A percentile compares a stretch with the other conserved stretches of the same genome.
Conservation (phyloP, 164 flowering plant species). For the Tetrastigma voinierianum region DNA sequence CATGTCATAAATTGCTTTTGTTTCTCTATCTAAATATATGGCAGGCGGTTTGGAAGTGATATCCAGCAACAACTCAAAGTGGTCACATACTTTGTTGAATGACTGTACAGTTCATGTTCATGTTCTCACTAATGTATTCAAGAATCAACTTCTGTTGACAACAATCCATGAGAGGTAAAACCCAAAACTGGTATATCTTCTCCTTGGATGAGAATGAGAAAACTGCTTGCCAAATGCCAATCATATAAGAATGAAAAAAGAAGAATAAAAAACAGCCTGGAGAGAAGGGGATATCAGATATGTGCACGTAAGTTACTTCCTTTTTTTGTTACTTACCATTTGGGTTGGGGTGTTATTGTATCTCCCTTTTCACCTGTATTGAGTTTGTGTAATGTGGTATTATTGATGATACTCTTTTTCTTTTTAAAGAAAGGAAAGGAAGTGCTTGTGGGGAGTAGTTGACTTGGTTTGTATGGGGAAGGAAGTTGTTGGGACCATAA, state of each 20-base stretch:
- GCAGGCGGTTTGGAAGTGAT: not conserved
- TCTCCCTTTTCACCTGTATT: not conserved
- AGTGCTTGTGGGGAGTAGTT: not conserved
- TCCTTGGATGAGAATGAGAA: not conserved
- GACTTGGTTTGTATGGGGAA: not conserved
- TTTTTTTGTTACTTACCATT: not conserved
- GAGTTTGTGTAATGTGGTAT: not conserved
- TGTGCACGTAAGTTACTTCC: not conserved
- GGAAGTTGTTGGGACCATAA: not conserved
- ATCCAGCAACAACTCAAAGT: not conserved
- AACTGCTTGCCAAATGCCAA: too few species aligned
- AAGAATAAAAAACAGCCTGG: constrained; percentile 4
- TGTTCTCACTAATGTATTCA: constrained; percentile 1
- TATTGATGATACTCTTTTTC: not conserved
- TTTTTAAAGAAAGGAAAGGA: not conserved
- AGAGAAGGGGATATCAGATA: not conserved
- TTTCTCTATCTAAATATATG: not conserved
- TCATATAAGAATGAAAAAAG: too few species aligned
- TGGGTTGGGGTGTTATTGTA: not conserved
- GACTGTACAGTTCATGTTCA: constrained; percentile 27
- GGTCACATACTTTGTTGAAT: not conserved
- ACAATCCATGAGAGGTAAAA: not conserved
- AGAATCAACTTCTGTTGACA: not conserved
- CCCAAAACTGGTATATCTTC: not conserved
- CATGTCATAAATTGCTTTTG: not conserved